These are phyloP conservation scores for Lentinus tigrinus DNA, from an alignment of 768 basidiomycete species.

Conservation along the genomic window DNA sequence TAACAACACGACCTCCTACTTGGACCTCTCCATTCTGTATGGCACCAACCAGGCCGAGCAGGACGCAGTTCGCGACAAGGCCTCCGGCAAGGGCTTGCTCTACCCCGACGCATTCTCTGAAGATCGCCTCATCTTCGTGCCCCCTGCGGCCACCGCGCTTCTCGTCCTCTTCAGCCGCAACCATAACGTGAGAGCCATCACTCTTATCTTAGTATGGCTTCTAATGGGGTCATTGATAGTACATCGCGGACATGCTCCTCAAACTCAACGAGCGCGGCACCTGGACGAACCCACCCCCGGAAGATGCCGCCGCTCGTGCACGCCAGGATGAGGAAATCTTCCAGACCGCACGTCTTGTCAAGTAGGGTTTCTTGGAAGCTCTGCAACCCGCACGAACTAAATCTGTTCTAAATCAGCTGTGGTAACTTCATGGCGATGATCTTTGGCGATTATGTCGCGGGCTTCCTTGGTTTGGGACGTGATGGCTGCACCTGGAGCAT, in stretches of 20 bases:
- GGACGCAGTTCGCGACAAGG: constrained; percentile 46
- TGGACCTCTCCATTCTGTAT: constrained; percentile 57
- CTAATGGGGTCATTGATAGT: constrained; percentile 32
- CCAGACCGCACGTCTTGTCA: constrained; percentile 54
- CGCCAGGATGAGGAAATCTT: constrained; percentile 57
- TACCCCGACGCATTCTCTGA: constrained; percentile 57
- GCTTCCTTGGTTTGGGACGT: constrained; percentile 50
- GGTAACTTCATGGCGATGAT: constrained; percentile 56
- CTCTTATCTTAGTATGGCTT: not conserved
- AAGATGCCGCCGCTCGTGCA: constrained; percentile 16
- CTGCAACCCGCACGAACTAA: not conserved
- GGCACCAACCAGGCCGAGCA: constrained; percentile 42
- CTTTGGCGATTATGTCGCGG: constrained; percentile 59
- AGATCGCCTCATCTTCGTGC: constrained; percentile 48
- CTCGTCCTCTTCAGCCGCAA: constrained; percentile 58
- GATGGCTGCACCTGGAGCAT: constrained; percentile 56
- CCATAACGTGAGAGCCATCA: constrained; percentile 45
- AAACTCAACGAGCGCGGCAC: constrained; percentile 52
- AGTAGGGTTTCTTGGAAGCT: constrained; percentile 26
- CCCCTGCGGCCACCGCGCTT: constrained; percentile 52
- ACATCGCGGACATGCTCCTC: constrained; percentile 50
- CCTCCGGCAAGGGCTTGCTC: constrained; percentile 46
- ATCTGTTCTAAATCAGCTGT: constrained; percentile 25
- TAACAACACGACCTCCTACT: constrained; percentile 55
- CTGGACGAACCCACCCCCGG: constrained; percentile 43